Evolutionary conservation across 345 rosid species (phyloP), one percentile per base, ranked within the genome.

Genomic region (Moricandia arvensis): DNA sequence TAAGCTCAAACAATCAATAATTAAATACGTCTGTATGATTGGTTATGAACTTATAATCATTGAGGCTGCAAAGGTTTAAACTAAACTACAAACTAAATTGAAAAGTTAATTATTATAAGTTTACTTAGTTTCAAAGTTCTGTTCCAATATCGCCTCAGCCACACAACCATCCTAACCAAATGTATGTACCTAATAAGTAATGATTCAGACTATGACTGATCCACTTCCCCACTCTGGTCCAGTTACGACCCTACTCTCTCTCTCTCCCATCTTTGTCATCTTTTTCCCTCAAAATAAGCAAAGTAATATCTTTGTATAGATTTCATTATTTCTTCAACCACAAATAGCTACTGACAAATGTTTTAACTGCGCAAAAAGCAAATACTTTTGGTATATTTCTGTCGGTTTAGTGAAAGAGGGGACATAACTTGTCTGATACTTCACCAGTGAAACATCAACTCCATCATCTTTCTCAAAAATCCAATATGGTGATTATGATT

Each of bases 401-500:
- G 80, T 76, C 80, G 65, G 3, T 4, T 54, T 53, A 62, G 9
- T 69, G 80, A 69, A 75, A 76, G 71, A 21, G 59, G 31, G 71
- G 75, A 69, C 75, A 76, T 76, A 69, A 54, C 57, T 31, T 77
- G 80, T 77, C 80, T 68, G 33, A 45, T 72, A 77, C 72, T 72
- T 47, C 38, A 77, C 68, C 57, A 77, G 68, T 59, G 64, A 66
- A 72, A 78, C 77, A 78, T 78, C 76, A 71, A 70, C 71, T 64
- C 68, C 18, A 45, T 29, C 38, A 61, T 54, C 75, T 76, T 37
- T 75, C 74, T 63, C 70, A 54, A 30, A 29, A 64, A 64, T 71
- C 63, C 55, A 65, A n/a, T 10, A 60, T 54, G 30, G 18, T 54
- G 81, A 79, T 82, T 82, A 86, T 82, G 80, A 83, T 70, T 78